Conservation (phyloP, 1,284 basidiomycete species). For the Stereum hirsutum region DNA sequence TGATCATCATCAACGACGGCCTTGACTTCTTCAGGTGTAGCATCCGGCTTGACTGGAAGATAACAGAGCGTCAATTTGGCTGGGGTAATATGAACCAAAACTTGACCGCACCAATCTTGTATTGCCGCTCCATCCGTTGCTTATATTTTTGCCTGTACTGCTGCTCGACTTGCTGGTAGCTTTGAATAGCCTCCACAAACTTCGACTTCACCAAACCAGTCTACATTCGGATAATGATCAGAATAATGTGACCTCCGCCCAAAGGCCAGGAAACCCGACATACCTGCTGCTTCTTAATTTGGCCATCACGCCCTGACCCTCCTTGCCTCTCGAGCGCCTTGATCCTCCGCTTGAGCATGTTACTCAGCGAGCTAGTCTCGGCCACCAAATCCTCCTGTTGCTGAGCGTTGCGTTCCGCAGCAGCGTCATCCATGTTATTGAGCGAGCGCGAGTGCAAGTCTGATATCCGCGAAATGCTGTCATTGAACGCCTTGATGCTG, state of each 20-base stretch:
- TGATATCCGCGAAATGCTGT: slow-evolving; percentile 59
- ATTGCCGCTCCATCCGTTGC: slow-evolving; percentile 92
- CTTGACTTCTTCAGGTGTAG: slow-evolving; percentile 84
- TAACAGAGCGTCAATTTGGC: not conserved
- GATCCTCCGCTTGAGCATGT: slow-evolving; percentile 68
- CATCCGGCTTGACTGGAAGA: slow-evolving; percentile 82
- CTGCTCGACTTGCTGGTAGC: slow-evolving; percentile 88
- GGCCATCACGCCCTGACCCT: slow-evolving; percentile 67
- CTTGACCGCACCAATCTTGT: slow-evolving; percentile 70
- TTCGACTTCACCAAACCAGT: slow-evolving; percentile 72
- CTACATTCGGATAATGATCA: slow-evolving; percentile 27
- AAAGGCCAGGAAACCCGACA: slow-evolving; percentile 13
- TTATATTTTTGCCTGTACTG: slow-evolving; percentile 90
- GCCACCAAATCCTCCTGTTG: slow-evolving; percentile 69
- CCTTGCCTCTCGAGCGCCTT: slow-evolving; percentile 71
- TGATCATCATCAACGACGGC: slow-evolving; percentile 84
- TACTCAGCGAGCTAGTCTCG: slow-evolving; percentile 71
- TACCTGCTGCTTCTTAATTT: slow-evolving; percentile 81
- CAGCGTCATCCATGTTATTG: slow-evolving; percentile 69
- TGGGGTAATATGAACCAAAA: not conserved
- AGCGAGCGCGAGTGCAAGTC: slow-evolving; percentile 71
- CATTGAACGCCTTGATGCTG: slow-evolving; percentile 56
- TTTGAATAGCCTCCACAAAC: slow-evolving; percentile 81
- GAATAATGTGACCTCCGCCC: slow-evolving; percentile 13
- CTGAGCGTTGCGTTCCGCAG: slow-evolving; percentile 49